phyloP scores from a whole-genome alignment of 345 rosid species.

The Toxicodendron radicans region DNA sequence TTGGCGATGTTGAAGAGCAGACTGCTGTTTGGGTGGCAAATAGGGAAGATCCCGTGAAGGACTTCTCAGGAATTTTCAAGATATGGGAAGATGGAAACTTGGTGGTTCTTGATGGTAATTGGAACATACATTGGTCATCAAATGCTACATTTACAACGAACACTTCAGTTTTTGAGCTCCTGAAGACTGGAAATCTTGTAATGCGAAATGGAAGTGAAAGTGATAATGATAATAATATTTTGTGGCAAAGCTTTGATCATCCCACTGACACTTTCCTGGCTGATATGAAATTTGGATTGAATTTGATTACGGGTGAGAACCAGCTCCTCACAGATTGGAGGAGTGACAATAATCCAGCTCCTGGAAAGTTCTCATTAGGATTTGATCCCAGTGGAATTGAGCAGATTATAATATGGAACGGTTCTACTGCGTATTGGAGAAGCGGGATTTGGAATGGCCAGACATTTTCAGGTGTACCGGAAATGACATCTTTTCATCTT shows the following conservation, averaged over 20 bases:
- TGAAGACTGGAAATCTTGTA: not conserved
- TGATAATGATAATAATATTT: not conserved
- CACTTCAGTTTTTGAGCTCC: not conserved
- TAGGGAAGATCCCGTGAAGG: not conserved
- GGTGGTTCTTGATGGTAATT: not conserved
- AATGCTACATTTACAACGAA: not conserved
- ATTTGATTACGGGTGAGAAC: not conserved
- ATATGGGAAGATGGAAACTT: not conserved
- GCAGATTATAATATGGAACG: not conserved
- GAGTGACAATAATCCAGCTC: conserved; percentile 8
- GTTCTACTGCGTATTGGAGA: not conserved
- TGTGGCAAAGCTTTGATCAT: conserved; percentile 2
- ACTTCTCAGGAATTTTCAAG: not conserved
- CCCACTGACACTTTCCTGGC: not conserved
- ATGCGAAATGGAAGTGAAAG: not conserved
- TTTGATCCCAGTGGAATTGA: not conserved
- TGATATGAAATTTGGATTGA: not conserved
- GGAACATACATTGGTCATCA: not conserved
- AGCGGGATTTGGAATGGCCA: conserved; percentile 15
- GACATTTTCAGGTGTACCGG: conserved; percentile 11
- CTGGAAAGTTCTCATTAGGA: not conserved
- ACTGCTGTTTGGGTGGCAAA: conserved; percentile 11
- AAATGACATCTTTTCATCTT: conserved; percentile 15
- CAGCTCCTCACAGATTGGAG: conserved; percentile 5
- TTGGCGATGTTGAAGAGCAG: not conserved